Evolutionary conservation across 2,329 filamentous ascomycete species (phyloP).

Genomic region (Trichoderma atroviride): DNA sequence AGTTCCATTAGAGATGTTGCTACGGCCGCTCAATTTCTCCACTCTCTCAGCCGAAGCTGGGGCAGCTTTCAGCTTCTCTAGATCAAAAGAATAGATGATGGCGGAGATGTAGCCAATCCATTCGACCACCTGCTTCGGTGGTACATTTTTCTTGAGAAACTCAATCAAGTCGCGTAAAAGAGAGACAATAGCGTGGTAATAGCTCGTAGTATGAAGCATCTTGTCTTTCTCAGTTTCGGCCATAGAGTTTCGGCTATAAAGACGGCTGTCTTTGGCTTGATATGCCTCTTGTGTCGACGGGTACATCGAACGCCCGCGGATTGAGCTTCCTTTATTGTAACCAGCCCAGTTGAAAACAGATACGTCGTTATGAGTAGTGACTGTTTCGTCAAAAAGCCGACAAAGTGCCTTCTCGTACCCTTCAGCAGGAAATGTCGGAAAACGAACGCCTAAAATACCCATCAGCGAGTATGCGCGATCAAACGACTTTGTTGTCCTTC

Average conservation of each 20-base stretch:
- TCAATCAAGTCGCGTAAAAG: constrained; percentile 13
- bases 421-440: constrained; percentile 26
- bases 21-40: background rate
- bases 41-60: background rate
- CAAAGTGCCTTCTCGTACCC: constrained; percentile 26
- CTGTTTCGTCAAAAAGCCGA: constrained; percentile 24
- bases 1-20: background rate
- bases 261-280: background rate
- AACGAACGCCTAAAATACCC: constrained; percentile 25
- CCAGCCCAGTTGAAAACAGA: constrained; percentile 27
- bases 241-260: constrained; percentile 6
- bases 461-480: constrained; percentile 27
- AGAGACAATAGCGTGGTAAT: constrained; percentile 8
- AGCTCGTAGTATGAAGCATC: background rate
- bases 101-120: constrained; percentile 10
- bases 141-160: constrained; percentile 12
- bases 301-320: constrained; percentile 27
- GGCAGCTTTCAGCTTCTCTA: background rate
- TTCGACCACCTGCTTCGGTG: constrained; percentile 13
- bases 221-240: constrained; percentile 4
- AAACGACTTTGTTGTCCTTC: constrained; percentile 15
- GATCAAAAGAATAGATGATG: background rate
- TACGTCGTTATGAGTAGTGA: constrained; percentile 23
- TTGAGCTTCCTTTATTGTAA: constrained; percentile 18
- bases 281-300: constrained; percentile 24